Conservation (phyloP, 2,329 filamentous ascomycete species). For the Cadophora sp. region DNA sequence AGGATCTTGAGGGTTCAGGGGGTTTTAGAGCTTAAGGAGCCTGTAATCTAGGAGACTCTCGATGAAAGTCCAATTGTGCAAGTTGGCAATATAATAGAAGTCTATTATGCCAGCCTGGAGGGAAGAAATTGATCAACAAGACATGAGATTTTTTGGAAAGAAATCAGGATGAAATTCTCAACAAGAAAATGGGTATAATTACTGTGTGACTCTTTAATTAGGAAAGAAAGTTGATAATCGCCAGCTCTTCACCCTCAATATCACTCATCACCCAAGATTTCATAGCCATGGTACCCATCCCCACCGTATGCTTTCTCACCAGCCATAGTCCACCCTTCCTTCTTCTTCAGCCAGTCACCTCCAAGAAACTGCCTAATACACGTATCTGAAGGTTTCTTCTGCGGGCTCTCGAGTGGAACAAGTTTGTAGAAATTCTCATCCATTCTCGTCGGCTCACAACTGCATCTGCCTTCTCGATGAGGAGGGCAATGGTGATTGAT, state of each 20-base stretch:
- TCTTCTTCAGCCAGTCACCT: conserved; percentile 52
- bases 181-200: background rate
- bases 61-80: too few species aligned
- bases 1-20: background rate
- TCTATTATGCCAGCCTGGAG: too few species aligned
- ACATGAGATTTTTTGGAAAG: too few species aligned
- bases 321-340: conserved; percentile 50
- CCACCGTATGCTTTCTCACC: conserved; percentile 51
- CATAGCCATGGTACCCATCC: conserved; percentile 54
- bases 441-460: conserved; percentile 52
- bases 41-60: background rate
- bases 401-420: conserved; percentile 54
- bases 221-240: background rate
- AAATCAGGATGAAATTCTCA: too few species aligned
- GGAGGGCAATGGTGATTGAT: conserved; percentile 51
- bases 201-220: background rate
- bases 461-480: conserved; percentile 45
- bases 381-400: conserved; percentile 54
- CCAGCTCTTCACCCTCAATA: background rate
- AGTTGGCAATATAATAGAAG: too few species aligned
- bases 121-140: too few species aligned
- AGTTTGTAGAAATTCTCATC: conserved; percentile 56
- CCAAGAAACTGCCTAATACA: conserved; percentile 55
- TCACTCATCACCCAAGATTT: conserved; percentile 30
- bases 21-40: background rate